Conservation (phyloP, 805 yeast genomes). For the Pichia deserticola region DNA sequence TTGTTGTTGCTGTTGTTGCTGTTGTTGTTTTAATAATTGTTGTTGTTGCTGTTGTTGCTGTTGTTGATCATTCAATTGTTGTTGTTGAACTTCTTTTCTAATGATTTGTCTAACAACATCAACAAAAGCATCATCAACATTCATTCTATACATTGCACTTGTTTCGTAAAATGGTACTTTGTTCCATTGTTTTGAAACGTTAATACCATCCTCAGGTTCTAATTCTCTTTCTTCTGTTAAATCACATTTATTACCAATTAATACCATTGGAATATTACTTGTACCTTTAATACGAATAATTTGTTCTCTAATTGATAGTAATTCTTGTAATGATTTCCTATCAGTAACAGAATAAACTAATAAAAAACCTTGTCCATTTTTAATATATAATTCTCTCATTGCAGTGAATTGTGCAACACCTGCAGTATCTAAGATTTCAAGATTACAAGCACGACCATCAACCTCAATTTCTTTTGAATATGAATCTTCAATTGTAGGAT, state of each 20-base stretch:
- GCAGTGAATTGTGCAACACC: constrained; percentile 88
- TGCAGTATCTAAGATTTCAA: constrained; percentile 68
- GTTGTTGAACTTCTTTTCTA: constrained; percentile 50
- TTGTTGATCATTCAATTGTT: constrained; percentile 5
- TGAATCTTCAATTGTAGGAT: constrained; percentile 96
- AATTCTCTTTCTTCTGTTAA: constrained; percentile 67
- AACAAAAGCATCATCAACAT: constrained; percentile 84
- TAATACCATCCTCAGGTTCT: constrained; percentile 73
- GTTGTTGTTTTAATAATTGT: neutral
- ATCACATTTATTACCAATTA: constrained; percentile 90
- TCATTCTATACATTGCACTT: constrained; percentile 83
- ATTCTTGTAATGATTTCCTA: constrained; percentile 63
- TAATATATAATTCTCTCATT: constrained; percentile 83
- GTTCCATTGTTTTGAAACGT: constrained; percentile 81
- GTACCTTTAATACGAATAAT: constrained; percentile 77
- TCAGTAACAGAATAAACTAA: constrained; percentile 55
- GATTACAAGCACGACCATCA: constrained; percentile 78
- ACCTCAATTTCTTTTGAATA: constrained; percentile 83
- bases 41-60: neutral
- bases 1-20: neutral
- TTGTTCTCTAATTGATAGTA: constrained; percentile 74
- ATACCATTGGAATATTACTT: constrained; percentile 74
- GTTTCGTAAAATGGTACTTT: constrained; percentile 88
- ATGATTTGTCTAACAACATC: constrained; percentile 87
- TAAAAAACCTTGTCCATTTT: constrained; percentile 72